These are phyloP conservation scores for Trametes maxima DNA, from an alignment of 768 basidiomycete species.

Conservation along the genomic window DNA sequence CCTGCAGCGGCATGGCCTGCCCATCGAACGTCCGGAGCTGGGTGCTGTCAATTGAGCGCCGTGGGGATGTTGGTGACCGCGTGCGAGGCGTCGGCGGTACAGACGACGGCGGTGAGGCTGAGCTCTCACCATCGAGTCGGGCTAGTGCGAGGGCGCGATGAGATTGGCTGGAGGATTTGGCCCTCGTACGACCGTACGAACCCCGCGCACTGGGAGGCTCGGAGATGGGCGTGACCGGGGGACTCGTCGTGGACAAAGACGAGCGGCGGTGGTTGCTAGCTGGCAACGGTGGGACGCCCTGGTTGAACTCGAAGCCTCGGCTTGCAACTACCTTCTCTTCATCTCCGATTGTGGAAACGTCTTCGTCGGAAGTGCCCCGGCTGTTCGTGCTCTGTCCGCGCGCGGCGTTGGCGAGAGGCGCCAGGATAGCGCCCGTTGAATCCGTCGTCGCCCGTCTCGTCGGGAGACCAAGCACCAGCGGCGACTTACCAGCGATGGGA, in stretches of 20 bases:
- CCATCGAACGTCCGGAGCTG: slow-evolving; percentile 13
- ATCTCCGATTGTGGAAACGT: slow-evolving; percentile 11
- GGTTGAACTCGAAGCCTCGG: slow-evolving; percentile 16
- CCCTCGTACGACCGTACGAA: slow-evolving; percentile 7
- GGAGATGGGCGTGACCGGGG: slow-evolving; percentile 1
- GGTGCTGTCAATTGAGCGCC: slow-evolving; percentile 17
- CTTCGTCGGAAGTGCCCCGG: slow-evolving; percentile 19
- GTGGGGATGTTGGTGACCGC: slow-evolving; percentile 5
- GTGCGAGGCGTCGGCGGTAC: slow-evolving; percentile 10
- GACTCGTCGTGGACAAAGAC: not conserved
- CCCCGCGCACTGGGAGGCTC: slow-evolving; percentile 11
- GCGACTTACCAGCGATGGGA: slow-evolving; percentile 10
- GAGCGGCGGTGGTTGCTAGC: slow-evolving; percentile 13
- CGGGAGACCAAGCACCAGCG: slow-evolving; percentile 6
- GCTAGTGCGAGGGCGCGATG: slow-evolving; percentile 22
- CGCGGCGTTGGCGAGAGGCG: slow-evolving; percentile 15
- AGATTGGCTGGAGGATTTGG: slow-evolving; percentile 13
- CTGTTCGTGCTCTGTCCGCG: slow-evolving; percentile 11
- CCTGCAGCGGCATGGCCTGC: slow-evolving; percentile 1
- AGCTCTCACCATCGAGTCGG: slow-evolving; percentile 15
- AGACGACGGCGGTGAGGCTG: not conserved
- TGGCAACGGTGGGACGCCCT: slow-evolving; percentile 17
- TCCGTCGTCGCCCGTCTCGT: slow-evolving; percentile 16
- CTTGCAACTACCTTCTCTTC: slow-evolving; percentile 16
- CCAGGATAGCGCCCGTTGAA: slow-evolving; percentile 14